Percentiles rank a stretch among this genome's conserved stretches.
Evolutionary conservation across 1,284 basidiomycete species (phyloP).

Genomic region (Chondrostereum purpureum): DNA sequence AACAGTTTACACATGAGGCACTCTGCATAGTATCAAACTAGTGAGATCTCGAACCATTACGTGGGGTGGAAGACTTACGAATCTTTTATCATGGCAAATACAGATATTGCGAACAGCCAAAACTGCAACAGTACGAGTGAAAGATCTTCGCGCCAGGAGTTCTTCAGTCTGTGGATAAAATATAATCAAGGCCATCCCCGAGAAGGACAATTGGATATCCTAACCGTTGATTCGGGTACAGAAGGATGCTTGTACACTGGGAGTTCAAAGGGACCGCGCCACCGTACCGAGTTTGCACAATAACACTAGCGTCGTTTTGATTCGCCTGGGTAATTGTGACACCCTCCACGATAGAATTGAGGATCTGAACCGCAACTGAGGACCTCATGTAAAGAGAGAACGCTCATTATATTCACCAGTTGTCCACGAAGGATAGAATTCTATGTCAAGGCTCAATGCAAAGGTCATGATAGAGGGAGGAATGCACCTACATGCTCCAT

Average conservation of each 20-base stretch:
- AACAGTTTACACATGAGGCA: slow-evolving; percentile 43
- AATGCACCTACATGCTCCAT: background rate
- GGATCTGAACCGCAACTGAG: background rate
- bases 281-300: slow-evolving; percentile 7
- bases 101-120: slow-evolving; percentile 52
- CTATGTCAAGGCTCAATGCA: background rate
- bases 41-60: slow-evolving; percentile 16
- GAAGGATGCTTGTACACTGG: slow-evolving; percentile 35
- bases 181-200: slow-evolving; percentile 1
- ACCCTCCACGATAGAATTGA: background rate
- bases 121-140: slow-evolving; percentile 47
- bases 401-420: background rate
- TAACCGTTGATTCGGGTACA: slow-evolving; percentile 39
- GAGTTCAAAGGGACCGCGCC: slow-evolving; percentile 23
- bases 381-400: background rate
- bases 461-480: background rate
- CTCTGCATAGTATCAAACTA: slow-evolving; percentile 36
- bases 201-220: slow-evolving; percentile 9
- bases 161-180: slow-evolving; percentile 31
- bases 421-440: background rate
- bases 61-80: slow-evolving; percentile 13
- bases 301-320: background rate
- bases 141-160: slow-evolving; percentile 44
- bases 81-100: slow-evolving; percentile 27
- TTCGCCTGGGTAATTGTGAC: background rate